Conservation (phyloP, 768 basidiomycete species). For the Pleurotus salmoneostramineus region DNA sequence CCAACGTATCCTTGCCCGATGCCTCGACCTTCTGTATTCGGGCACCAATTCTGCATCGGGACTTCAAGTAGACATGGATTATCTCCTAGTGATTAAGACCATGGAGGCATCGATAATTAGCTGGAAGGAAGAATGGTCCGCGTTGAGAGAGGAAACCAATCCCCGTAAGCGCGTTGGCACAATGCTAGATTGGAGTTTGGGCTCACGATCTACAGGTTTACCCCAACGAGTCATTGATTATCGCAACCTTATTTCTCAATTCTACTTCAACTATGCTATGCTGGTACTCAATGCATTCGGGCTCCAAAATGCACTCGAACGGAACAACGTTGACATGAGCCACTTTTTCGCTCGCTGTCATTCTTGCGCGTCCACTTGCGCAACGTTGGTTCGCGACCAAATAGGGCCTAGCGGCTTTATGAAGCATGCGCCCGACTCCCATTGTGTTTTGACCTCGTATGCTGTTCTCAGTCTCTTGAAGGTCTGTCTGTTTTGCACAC, state of each 20-base stretch:
- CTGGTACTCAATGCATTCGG: slow-evolving; percentile 96
- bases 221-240: slow-evolving; percentile 30
- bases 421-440: slow-evolving; percentile 84
- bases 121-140: slow-evolving; percentile 56
- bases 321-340: slow-evolving; percentile 63
- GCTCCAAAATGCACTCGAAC: slow-evolving; percentile 91
- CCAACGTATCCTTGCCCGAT: slow-evolving; percentile 85
- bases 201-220: slow-evolving; percentile 19
- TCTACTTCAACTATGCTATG: slow-evolving; percentile 82
- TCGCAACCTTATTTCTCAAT: slow-evolving; percentile 51
- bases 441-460: slow-evolving; percentile 90
- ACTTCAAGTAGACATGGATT: slow-evolving; percentile 80
- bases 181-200: not conserved
- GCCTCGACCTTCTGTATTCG: slow-evolving; percentile 88
- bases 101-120: slow-evolving; percentile 75
- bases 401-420: slow-evolving; percentile 75
- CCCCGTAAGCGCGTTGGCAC: not conserved
- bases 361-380: slow-evolving; percentile 65
- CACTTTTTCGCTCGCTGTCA: slow-evolving; percentile 85
- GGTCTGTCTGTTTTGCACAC: slow-evolving; percentile 49
- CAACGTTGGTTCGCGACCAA: slow-evolving; percentile 70
- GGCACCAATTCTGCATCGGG: slow-evolving; percentile 78
- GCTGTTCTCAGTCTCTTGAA: slow-evolving; percentile 91
- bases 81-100: slow-evolving; percentile 76
- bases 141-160: slow-evolving; percentile 10